phyloP scores from a whole-genome alignment of 306 rosid species.

The Casuarina equisetifolia region DNA sequence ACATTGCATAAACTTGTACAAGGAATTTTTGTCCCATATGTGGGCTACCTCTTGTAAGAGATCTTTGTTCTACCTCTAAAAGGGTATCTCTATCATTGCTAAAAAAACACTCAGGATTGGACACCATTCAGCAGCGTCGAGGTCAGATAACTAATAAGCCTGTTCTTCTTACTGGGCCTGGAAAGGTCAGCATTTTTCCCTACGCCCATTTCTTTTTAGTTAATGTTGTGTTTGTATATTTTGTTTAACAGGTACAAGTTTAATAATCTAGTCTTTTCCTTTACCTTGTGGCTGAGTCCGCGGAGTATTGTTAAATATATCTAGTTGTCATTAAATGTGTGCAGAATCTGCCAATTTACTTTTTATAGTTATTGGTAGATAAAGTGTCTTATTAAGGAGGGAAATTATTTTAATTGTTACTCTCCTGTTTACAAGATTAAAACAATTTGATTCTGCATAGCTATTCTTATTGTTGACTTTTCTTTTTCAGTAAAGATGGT shows the following conservation, averaged over 20 bases:
- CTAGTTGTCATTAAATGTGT: background rate
- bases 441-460: background rate
- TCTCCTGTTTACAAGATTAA: background rate
- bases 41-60: background rate
- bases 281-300: background rate
- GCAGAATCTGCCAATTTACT: background rate
- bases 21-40: background rate
- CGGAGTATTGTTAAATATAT: background rate
- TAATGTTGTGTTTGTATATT: background rate
- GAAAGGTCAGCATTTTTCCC: slow-evolving; percentile 58
- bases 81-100: background rate
- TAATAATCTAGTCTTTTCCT: background rate
- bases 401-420: background rate
- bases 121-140: slow-evolving; percentile 84
- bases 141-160: slow-evolving; percentile 79
- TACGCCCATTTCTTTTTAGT: slow-evolving; percentile 7
- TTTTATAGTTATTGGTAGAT: background rate
- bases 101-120: slow-evolving; percentile 52
- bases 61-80: slow-evolving; percentile 11
- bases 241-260: background rate
- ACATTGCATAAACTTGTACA: slow-evolving; percentile 8
- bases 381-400: background rate
- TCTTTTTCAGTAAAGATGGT: background rate
- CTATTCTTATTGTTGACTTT: background rate
- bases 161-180: slow-evolving; percentile 82